These are phyloP conservation scores for Dalechampia spathulata DNA, from an alignment of 441 rosid species.

Conservation along the genomic window DNA sequence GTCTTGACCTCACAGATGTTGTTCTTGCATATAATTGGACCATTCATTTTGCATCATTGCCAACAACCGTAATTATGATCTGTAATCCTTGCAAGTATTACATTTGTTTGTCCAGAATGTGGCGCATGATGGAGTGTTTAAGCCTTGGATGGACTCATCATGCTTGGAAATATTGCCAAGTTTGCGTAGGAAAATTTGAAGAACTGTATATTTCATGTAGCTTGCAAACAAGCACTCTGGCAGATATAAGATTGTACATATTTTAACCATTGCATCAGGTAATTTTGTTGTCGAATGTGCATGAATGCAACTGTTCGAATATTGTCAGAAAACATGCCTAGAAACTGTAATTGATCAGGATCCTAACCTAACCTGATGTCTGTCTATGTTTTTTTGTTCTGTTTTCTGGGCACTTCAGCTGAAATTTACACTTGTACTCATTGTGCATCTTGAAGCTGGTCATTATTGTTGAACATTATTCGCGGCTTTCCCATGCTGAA, in stretches of 20 bases:
- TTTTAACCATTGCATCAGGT: not conserved
- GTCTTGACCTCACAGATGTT: no score
- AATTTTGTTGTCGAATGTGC: not conserved
- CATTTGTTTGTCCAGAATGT: slow-evolving; percentile 21
- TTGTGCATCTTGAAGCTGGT: slow-evolving; percentile 30
- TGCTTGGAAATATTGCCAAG: slow-evolving; percentile 20
- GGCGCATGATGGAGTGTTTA: slow-evolving; percentile 32
- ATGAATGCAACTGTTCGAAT: not conserved
- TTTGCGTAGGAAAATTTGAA: not conserved
- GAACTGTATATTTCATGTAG: no score
- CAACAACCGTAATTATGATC: not conserved
- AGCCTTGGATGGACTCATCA: slow-evolving; percentile 42
- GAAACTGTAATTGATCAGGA: slow-evolving; percentile 1
- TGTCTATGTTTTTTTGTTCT: no score
- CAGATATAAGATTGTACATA: not conserved
- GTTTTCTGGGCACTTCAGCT: no score
- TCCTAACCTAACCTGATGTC: no score
- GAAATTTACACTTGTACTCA: no score
- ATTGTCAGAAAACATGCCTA: not conserved
- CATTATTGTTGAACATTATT: slow-evolving; percentile 34
- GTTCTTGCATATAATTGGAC: not conserved
- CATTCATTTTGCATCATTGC: not conserved
- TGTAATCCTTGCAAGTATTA: not conserved
- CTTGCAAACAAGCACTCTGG: not conserved
- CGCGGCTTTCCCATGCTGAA: slow-evolving; percentile 97